phyloP scores from a whole-genome alignment of 1,139 yeast species.

The Pichiaceae sp. region DNA sequence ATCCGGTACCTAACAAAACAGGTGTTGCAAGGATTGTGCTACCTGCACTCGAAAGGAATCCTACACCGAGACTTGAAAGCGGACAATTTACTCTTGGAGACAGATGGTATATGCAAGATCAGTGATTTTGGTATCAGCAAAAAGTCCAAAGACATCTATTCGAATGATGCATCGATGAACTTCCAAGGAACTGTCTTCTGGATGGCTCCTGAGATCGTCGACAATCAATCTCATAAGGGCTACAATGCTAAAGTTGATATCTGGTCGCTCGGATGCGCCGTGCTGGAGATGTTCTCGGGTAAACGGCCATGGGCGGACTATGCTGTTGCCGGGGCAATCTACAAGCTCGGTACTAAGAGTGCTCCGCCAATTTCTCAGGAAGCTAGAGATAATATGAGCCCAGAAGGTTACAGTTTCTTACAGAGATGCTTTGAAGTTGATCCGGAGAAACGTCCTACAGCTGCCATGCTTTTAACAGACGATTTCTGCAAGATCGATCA shows the following conservation, averaged over 20 bases:
- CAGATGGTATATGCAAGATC: constrained; percentile 91
- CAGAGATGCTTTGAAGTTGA: constrained; percentile 73
- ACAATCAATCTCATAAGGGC: constrained; percentile 71
- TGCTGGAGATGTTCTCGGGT: constrained; percentile 89
- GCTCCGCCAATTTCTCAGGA: constrained; percentile 97
- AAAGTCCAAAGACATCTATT: constrained; percentile 76
- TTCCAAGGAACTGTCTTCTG: constrained; percentile 94
- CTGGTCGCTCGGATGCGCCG: constrained; percentile 94
- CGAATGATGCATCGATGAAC: constrained; percentile 91
- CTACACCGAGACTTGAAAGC: constrained; percentile 95
- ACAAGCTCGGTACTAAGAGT: constrained; percentile 62
- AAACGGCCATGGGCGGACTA: constrained; percentile 77
- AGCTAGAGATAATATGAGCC: constrained; percentile 53
- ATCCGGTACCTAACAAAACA: constrained; percentile 72
- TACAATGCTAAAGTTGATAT: constrained; percentile 94
- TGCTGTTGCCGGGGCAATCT: constrained; percentile 74
- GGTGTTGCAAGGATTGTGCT: constrained; percentile 74
- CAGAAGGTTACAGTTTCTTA: constrained; percentile 61
- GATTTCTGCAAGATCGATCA: constrained; percentile 46
- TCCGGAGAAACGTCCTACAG: constrained; percentile 84
- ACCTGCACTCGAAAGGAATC: constrained; percentile 80
- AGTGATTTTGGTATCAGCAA: constrained; percentile 97
- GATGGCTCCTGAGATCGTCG: constrained; percentile 99
- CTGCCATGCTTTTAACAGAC: constrained; percentile 54
- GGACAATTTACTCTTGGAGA: constrained; percentile 79